phyloP scores from a whole-genome alignment of 805 yeast genomes.

The Grigorovia jiainica region DNA sequence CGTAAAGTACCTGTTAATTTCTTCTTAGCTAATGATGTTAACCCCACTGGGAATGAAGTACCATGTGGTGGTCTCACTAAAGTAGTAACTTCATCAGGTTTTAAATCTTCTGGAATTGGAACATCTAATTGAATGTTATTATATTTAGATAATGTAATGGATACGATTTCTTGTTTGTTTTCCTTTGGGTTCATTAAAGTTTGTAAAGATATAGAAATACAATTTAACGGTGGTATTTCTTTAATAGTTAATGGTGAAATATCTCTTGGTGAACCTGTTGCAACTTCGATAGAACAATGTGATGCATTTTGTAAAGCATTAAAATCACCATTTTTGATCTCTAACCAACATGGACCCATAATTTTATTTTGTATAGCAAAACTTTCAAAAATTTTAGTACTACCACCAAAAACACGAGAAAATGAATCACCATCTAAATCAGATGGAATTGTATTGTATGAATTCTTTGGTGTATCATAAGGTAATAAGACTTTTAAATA shows the following conservation, averaged over 20 bases:
- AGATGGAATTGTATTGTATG: constrained; percentile 42
- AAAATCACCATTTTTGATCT: constrained; percentile 56
- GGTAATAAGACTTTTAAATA: constrained; percentile 76
- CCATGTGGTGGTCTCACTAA: constrained; percentile 70
- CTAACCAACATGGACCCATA: constrained; percentile 98
- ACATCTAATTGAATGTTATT: constrained; percentile 64
- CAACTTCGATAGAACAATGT: constrained; percentile 72
- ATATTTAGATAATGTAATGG: constrained; percentile 70
- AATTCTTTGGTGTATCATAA: constrained; percentile 50
- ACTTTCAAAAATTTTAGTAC: constrained; percentile 66
- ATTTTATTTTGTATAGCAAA: constrained; percentile 74
- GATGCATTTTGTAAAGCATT: constrained; percentile 51
- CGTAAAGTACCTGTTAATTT: constrained; percentile 38
- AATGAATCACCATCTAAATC: constrained; percentile 70
- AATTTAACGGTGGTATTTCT: constrained; percentile 57
- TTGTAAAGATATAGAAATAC: constrained; percentile 69
- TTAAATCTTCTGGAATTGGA: constrained; percentile 50
- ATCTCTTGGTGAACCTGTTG: constrained; percentile 39
- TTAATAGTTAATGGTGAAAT: constrained; percentile 40
- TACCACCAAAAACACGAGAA: constrained; percentile 69
- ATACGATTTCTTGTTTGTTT: constrained; percentile 78
- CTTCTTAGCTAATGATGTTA: constrained; percentile 50
- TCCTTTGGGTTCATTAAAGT: constrained; percentile 66
- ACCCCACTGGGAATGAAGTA: constrained; percentile 65
- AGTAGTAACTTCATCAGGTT: constrained; percentile 57